These are phyloP conservation scores for Bombardia bombarda DNA, from an alignment of 495 filamentous ascomycete species.

Conservation along the genomic window DNA sequence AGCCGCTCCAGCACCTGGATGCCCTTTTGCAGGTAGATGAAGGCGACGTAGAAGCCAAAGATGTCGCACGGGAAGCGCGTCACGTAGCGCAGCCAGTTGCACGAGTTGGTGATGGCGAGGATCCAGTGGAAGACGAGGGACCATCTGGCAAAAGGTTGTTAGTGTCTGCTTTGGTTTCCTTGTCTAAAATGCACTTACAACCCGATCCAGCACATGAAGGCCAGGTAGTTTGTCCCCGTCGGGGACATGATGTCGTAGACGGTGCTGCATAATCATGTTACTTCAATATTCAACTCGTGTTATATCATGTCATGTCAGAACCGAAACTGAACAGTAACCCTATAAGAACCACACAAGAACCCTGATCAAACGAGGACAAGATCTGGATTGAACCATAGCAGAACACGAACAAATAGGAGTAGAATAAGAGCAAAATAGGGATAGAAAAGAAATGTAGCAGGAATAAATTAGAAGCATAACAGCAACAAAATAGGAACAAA, in stretches of 20 bases:
- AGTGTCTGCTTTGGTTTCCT: not conserved
- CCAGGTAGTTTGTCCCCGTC: conserved; percentile 61
- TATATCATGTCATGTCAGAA: no score
- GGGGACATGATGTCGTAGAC: conserved; percentile 74
- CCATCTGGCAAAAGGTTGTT: conserved; percentile 54
- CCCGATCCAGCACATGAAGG: conserved; percentile 82
- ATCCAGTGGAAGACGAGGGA: conserved; percentile 73
- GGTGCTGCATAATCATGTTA: conserved; percentile 44
- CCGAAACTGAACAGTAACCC: no score
- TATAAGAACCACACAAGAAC: no score
- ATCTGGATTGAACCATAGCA: no score
- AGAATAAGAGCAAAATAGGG: no score
- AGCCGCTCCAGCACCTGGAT: conserved; percentile 66
- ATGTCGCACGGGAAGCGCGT: conserved; percentile 82
- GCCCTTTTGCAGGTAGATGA: conserved; percentile 80
- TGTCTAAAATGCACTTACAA: conserved; percentile 36
- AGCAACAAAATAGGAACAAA: conserved; percentile 1
- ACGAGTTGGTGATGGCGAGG: conserved; percentile 70
- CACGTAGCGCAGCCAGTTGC: conserved; percentile 72
- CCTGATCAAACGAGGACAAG: no score
- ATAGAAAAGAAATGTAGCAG: no score
- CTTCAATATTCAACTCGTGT: no score
- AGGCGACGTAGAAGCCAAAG: conserved; percentile 83
- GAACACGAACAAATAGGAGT: no score
- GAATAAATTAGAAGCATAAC: not conserved